Base-by-base conservation (phyloP, 371 early-diverging fungal genomes). In the Mucor plumbeus region DNA sequence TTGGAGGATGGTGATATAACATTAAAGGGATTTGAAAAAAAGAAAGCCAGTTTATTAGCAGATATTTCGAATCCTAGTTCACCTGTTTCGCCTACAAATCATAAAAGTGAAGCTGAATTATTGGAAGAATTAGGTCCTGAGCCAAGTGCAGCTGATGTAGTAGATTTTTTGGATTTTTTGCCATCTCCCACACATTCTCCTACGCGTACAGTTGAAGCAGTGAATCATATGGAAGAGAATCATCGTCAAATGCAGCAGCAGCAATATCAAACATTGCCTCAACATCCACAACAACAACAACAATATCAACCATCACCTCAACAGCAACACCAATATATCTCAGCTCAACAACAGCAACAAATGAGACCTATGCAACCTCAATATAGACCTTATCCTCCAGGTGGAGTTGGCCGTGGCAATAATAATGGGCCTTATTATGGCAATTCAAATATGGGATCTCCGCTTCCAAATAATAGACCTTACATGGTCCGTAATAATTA, bases 1-100 rank as follows among this genome's bases (percentile, higher is more conserved):
- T 78, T 83, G 35, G 84, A 79, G 50, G 90, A 91, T 54, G 90
- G 89, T 26, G 89, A 90, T 64, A 88, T 91, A 64, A 91, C 91
- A 15, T 73, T 84, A 63, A 90, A 91, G 70, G 91, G 91, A 5
- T 91, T 80, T 55, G 88, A 88, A 61, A 89, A 89, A 75, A 85
- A 86, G 61, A 74, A 80, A 36, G 77, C 78, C 35, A 73, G 70
- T 44, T 62, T 88, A 35, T 62, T 88, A 40, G 67, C 73, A 15
- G 50, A 41, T 31, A 26, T 61, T 21, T 54, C 63, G 17, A 60
- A 47, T 41, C 59, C 56, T 55, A 59, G 50, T 31, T 57, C 71
- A 8, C 66, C 70, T 21, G 47, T 43, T 48, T 59, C 69, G 59
- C 64, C 64, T 17, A 66, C 65, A 59, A 34, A 61, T 21, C 66